Base-by-base conservation (phyloP, 2,329 filamentous ascomycete species). In the Aspergillus sojae region DNA sequence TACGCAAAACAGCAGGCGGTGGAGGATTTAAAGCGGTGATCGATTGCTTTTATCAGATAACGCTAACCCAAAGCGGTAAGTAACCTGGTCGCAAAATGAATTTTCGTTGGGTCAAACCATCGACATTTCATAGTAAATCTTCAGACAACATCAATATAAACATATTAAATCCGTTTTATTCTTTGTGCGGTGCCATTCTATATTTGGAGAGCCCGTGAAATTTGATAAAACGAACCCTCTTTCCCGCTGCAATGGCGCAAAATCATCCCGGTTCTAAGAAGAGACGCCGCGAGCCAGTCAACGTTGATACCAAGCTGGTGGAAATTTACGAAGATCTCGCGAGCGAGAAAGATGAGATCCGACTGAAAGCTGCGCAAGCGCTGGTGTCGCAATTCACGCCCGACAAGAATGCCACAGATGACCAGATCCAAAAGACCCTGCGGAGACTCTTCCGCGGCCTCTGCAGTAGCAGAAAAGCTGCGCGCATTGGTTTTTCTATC, bases 381-480 rank as follows among this genome's bases (percentile, higher is more conserved):
- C 71, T 83, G 45, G 73, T 83, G 3, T 78, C 78, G 10, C 78
- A 81, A 57, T 81, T 82, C 63, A 80, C 79, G 3, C 73, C 78
- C 19, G 76, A 80, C 57, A 73, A 77, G 63, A 73, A 75, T 32
- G 74, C 78, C 5, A 71, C 73, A 16, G 74, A 78, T 61, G 80
- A 82, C 34, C 74, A 80, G 61, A 76, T 80, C 55, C 72, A 75
- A 58, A 79, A 78, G 60, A 74, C 74, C 1, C 65, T 83, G 67
- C 86, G 86, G 73, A 85, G 91, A 30, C 83, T 99, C 43, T 92
- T 97, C 76, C 88, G 92, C 60, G 95, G 95, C 46, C 87, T 98
- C 21, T 93, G 94, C 65, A 97, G 93, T 75, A 90, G 93, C 60
- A 89, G 93, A 62, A 97, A 97, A 80, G 92, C 92, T 14, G 93